These are phyloP conservation scores for Nakazawaea ernobii DNA, from an alignment of 805 yeast species.

Conservation along the genomic window DNA sequence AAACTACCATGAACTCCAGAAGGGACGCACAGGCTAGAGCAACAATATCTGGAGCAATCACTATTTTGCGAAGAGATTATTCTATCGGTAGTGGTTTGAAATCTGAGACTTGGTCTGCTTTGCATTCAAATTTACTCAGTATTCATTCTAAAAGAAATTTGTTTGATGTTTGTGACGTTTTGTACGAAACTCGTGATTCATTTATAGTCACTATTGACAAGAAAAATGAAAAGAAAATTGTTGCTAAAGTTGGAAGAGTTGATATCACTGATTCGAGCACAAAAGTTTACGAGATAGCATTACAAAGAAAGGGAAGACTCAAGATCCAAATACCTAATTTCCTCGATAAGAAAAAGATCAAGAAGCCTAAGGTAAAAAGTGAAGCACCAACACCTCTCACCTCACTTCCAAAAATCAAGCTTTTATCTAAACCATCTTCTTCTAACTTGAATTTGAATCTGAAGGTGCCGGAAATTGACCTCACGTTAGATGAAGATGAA, in stretches of 20 bases:
- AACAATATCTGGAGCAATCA: slow-evolving; percentile 60
- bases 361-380: slow-evolving; percentile 11
- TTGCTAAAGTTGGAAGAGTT: slow-evolving; percentile 39
- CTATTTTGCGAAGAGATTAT: slow-evolving; percentile 55
- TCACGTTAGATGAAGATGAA: no score
- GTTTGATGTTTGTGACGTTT: slow-evolving; percentile 58
- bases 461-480: no score
- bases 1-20: slow-evolving; percentile 40
- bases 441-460: neutral
- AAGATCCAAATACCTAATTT: slow-evolving; percentile 41
- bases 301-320: slow-evolving; percentile 57
- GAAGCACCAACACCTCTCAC: slow-evolving; percentile 1
- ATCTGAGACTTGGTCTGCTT: slow-evolving; percentile 58
- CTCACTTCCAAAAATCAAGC: slow-evolving; percentile 1
- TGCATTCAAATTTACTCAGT: slow-evolving; percentile 57
- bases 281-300: slow-evolving; percentile 48
- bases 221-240: slow-evolving; percentile 66
- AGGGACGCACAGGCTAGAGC: slow-evolving; percentile 63
- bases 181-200: slow-evolving; percentile 57
- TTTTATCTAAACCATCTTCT: neutral
- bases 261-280: slow-evolving; percentile 9
- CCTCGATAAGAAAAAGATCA: slow-evolving; percentile 10
- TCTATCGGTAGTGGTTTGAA: slow-evolving; percentile 53
- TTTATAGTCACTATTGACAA: slow-evolving; percentile 56
- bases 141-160: slow-evolving; percentile 55